Evolutionary conservation across 768 basidiomycete genomes (phyloP).

Genomic region (Podaxis carcinomalis): DNA sequence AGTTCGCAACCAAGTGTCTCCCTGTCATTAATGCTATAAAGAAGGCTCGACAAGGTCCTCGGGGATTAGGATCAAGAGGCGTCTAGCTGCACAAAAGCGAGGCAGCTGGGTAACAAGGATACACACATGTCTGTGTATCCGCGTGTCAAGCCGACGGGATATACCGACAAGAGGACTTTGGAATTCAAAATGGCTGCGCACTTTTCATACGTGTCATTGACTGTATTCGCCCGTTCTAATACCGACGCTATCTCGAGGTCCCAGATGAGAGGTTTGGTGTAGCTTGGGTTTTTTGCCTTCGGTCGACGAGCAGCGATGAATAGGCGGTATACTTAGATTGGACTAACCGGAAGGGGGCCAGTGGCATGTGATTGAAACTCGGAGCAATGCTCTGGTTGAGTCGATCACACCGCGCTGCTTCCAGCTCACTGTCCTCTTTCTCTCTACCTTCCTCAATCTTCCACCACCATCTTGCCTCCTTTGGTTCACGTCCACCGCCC

Average conservation of each 20-base stretch:
- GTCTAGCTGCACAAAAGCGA: not conserved
- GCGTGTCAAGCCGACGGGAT: not conserved
- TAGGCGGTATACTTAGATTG: not conserved
- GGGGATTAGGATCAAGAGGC: not conserved
- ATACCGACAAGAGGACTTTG: not conserved
- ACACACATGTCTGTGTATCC: not conserved
- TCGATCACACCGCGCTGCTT: constrained; percentile 2
- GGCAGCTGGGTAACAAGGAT: not conserved
- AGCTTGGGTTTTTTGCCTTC: not conserved
- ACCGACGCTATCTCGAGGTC: not conserved
- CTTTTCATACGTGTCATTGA: not conserved
- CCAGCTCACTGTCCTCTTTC: constrained; percentile 13
- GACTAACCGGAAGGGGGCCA: not conserved
- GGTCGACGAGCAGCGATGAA: not conserved
- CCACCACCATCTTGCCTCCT: constrained; percentile 1
- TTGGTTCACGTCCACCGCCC: not conserved
- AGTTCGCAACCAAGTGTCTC: constrained; percentile 5
- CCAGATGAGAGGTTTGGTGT: not conserved
- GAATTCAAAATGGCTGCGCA: not conserved
- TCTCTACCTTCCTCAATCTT: constrained; percentile 2
- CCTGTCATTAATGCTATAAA: constrained; percentile 1
- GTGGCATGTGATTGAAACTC: constrained; percentile 17
- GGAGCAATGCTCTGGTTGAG: constrained; percentile 1
- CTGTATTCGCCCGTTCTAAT: not conserved
- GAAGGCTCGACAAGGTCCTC: not conserved